These are phyloP conservation scores for Phytophthora sansomeana DNA, from an alignment of 352 stramenopile species.

Conservation along the genomic window DNA sequence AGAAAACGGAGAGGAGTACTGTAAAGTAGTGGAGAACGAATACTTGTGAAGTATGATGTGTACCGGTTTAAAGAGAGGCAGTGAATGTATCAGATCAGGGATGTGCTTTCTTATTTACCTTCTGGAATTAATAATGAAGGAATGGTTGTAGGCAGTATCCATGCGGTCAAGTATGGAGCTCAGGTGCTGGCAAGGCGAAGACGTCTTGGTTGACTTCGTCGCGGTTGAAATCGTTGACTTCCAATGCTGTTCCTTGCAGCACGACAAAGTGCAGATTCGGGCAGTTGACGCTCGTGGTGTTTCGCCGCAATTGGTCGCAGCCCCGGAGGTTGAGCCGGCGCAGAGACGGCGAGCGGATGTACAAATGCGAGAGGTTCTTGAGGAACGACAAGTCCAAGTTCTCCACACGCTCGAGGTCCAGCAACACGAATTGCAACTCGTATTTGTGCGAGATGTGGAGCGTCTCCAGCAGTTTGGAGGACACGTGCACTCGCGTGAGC, in stretches of 20 bases:
- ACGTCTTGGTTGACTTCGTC: constrained; percentile 24
- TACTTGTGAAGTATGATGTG: not conserved
- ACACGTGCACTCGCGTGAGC: constrained; percentile 67
- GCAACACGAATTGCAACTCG: constrained; percentile 51
- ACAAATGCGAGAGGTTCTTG: constrained; percentile 62
- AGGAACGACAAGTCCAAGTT: constrained; percentile 70
- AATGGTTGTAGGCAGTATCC: constrained; percentile 36
- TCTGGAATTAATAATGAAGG: not conserved
- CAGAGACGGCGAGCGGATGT: constrained; percentile 55
- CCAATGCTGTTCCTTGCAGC: constrained; percentile 57
- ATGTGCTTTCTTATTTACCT: not conserved
- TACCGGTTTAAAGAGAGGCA: not conserved
- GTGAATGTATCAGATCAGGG: not conserved
- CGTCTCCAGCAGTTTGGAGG: constrained; percentile 46
- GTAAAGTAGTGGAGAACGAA: not conserved
- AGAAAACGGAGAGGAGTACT: constrained; percentile 3
- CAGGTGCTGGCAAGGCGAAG: constrained; percentile 23
- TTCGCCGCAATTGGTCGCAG: constrained; percentile 46
- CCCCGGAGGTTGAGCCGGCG: constrained; percentile 53
- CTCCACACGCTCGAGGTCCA: constrained; percentile 48
- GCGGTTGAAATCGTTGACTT: constrained; percentile 46
- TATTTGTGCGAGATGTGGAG: constrained; percentile 57
- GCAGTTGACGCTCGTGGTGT: constrained; percentile 49
- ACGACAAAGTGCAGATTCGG: constrained; percentile 45
- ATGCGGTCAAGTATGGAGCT: constrained; percentile 2